Evolutionary conservation across 2,329 filamentous ascomycete species (phyloP).

Genomic region (Hymenoscyphus scutula): DNA sequence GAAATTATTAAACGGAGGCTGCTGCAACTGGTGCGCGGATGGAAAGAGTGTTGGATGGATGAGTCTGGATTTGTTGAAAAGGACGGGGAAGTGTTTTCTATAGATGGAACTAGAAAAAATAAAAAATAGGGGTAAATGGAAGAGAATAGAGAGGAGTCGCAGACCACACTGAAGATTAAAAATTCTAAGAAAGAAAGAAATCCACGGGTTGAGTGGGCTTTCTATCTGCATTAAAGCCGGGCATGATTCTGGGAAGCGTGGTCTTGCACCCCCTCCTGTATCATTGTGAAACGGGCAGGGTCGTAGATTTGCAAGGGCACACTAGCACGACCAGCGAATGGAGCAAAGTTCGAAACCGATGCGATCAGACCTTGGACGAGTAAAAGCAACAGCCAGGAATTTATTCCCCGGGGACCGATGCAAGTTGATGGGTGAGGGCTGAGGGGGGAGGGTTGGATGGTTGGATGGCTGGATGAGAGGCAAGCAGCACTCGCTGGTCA

Average conservation of each 20-base stretch:
- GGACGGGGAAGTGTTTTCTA: neutral
- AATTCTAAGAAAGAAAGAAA: slow-evolving; percentile 21
- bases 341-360: slow-evolving; percentile 11
- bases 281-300: slow-evolving; percentile 24
- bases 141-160: slow-evolving; percentile 21
- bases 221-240: slow-evolving; percentile 14
- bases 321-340: slow-evolving; percentile 9
- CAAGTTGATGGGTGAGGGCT: neutral
- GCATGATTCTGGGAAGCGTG: slow-evolving; percentile 22
- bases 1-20: slow-evolving; percentile 9
- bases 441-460: too few relatives aligned
- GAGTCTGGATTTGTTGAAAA: slow-evolving; percentile 5
- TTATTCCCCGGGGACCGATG: slow-evolving; percentile 1
- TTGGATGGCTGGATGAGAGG: slow-evolving; percentile 2
- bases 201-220: slow-evolving; percentile 12
- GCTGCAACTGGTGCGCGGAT: slow-evolving; percentile 26
- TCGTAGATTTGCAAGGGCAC: slow-evolving; percentile 11
- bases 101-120: slow-evolving; percentile 4
- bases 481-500: neutral
- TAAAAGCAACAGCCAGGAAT: slow-evolving; percentile 1
- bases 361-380: slow-evolving; percentile 7
- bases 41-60: slow-evolving; percentile 13
- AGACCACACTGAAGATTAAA: slow-evolving; percentile 25
- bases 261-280: slow-evolving; percentile 23
- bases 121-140: slow-evolving; percentile 10